Evolutionary conservation across 2,329 filamentous ascomycete genomes (phyloP).

Genomic region (Nigrospora sphaerica): DNA sequence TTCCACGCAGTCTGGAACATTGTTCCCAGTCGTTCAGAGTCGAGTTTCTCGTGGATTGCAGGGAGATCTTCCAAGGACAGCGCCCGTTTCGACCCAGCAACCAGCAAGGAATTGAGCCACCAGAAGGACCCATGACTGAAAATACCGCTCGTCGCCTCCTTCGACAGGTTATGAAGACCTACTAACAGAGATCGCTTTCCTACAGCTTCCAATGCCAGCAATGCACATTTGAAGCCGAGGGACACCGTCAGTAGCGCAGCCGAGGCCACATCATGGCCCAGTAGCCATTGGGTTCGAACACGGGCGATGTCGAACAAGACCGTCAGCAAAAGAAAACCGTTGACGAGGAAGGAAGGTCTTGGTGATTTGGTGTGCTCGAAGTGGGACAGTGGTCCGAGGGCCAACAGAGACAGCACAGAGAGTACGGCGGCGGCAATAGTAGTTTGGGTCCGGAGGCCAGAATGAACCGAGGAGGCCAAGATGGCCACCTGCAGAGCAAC

Average conservation of each 20-base stretch:
- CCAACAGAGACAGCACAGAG: neutral
- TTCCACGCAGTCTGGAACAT: neutral
- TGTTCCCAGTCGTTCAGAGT: neutral
- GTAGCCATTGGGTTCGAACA: conserved; percentile 35
- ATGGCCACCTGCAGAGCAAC: neutral
- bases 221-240: neutral
- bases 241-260: neutral
- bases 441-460: neutral
- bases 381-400: conserved; percentile 6
- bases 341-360: conserved; percentile 36
- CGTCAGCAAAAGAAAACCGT: conserved; percentile 31
- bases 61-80: neutral
- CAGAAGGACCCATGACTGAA: neutral
- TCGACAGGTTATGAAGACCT: neutral
- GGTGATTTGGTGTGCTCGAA: conserved; percentile 13
- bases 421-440: neutral
- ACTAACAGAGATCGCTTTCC: neutral
- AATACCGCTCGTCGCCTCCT: neutral
- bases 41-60: neutral
- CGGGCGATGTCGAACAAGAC: conserved; percentile 36
- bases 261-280: too few species aligned
- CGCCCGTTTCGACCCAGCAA: neutral
- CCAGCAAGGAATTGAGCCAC: neutral
- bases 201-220: neutral
- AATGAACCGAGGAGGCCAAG: neutral